Base-by-base conservation (phyloP, 1,284 basidiomycete species). In the Trichosporon ovoides region DNA sequence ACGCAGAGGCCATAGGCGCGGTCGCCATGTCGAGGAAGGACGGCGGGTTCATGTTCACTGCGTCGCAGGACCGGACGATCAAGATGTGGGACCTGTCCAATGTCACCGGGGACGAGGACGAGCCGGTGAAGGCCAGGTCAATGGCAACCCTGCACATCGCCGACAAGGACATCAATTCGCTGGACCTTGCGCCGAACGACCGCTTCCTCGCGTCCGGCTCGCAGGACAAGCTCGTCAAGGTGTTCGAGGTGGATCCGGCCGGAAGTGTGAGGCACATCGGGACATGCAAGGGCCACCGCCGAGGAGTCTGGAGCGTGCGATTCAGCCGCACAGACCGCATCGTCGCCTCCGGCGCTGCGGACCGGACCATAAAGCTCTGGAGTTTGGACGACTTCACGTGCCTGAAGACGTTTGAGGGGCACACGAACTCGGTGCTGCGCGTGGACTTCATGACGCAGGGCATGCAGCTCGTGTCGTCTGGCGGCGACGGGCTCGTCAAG, bases 111-210 rank as follows among this genome's bases (percentile, higher is more conserved):
- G 56, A 66, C 35, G 53, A 16, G 4, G 64, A 16, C 62, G 63
- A 33, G 56, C 71, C 78, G 10, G 60, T 81, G 14, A 84, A 83
- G 64, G 87, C 87, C 66, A 85, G 84, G 66, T 92, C 89, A 61
- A 80, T 98, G 22, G 82, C 84, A 18, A 98, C 96, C 3, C 84
- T 89, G 55, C 89, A 89, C 70, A 91, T 93, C 13, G 95, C 98
- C 76, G 96, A 98, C 57, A 98, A 98, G 79, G 96, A 98, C 77
- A 98, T 99, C 79, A 99, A 99, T 77, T 85, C 93, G 50, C 82
- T 98, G 38, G 96, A 98, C 75, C 81, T 98, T 22, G 82, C 95
- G 14, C 93, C 93, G 3, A 93, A 97, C 73, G 90, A 97, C 75
- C 82, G 82, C 57, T 79, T 95, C 62, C 83, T 98, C 43, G 93